These are phyloP conservation scores for Curvularia hawaiiensis DNA, from an alignment of 2,329 filamentous ascomycete genomes.

Conservation along the genomic window DNA sequence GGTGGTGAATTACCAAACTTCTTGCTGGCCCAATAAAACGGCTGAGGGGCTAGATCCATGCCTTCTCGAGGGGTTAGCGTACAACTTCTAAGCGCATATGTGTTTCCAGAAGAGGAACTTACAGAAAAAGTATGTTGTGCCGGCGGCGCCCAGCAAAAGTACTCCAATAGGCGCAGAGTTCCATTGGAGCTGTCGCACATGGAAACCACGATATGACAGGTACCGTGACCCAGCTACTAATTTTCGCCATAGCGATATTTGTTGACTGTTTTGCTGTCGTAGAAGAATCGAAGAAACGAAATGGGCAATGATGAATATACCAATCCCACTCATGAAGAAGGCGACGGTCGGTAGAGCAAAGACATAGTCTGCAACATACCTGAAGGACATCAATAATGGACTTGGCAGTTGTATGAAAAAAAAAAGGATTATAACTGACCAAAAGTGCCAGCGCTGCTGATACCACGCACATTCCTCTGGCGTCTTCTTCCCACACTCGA, in stretches of 20 bases:
- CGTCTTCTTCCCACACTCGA: conserved; percentile 45
- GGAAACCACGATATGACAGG: conserved; percentile 36
- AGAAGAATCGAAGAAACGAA: conserved; percentile 41
- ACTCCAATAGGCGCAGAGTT: conserved; percentile 37
- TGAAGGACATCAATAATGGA: not conserved
- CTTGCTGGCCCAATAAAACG: conserved; percentile 28
- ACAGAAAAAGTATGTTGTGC: conserved; percentile 37
- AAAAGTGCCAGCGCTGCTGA: conserved; percentile 55
- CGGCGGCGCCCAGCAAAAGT: conserved; percentile 29
- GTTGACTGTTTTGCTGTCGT: conserved; percentile 13
- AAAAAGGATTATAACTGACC: conserved; percentile 42
- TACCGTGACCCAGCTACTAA: conserved; percentile 29
- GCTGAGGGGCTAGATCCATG: conserved; percentile 28
- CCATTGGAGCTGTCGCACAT: conserved; percentile 28
- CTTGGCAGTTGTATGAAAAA: not conserved
- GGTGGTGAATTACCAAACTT: conserved; percentile 35
- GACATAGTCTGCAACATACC: conserved; percentile 61
- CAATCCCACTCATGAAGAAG: conserved; percentile 58
- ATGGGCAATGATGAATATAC: conserved; percentile 53
- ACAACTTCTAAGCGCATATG: not conserved
- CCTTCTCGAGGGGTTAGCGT: conserved; percentile 6
- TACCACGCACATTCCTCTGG: conserved; percentile 55
- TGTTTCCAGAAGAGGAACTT: not conserved
- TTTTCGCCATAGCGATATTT: conserved; percentile 16
- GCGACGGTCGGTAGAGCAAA: conserved; percentile 60